Evolutionary conservation across 2,329 filamentous ascomycete genomes (phyloP).

Genomic region (Microdochium bolleyi): DNA sequence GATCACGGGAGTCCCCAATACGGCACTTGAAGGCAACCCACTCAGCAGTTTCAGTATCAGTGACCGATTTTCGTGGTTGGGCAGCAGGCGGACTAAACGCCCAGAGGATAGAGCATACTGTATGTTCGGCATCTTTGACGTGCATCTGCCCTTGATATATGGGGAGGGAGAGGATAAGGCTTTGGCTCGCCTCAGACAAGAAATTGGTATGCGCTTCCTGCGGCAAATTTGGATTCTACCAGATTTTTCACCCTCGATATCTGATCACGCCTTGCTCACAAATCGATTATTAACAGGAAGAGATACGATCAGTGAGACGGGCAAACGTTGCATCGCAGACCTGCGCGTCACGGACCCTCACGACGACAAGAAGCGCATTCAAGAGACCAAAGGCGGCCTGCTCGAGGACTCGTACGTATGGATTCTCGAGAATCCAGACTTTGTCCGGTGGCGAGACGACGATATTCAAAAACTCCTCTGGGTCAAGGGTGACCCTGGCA

Average conservation of each 20-base stretch:
- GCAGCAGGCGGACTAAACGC: background rate
- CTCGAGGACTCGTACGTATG: conserved; percentile 20
- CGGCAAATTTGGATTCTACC: too few relatives aligned
- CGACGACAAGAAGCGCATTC: conserved; percentile 11
- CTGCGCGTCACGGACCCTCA: conserved; percentile 8
- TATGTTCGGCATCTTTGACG: conserved; percentile 12
- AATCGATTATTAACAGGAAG: background rate
- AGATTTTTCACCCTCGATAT: background rate
- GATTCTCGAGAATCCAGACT: conserved; percentile 20
- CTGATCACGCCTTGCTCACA: too few relatives aligned
- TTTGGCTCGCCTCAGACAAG: background rate
- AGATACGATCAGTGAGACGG: background rate
- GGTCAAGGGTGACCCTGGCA: conserved; percentile 25
- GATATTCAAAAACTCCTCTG: conserved; percentile 16
- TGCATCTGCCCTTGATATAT: background rate
- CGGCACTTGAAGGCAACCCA: background rate
- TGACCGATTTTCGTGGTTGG: background rate
- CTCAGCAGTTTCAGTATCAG: background rate
- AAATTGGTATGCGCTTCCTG: background rate
- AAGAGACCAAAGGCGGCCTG: conserved; percentile 13
- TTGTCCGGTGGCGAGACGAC: conserved; percentile 14
- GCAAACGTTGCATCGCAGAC: conserved; percentile 6
- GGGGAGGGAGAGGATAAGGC: background rate
- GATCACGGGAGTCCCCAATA: background rate
- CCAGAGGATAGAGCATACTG: background rate